Evolutionary conservation across 2,329 filamentous ascomycete genomes (phyloP).

Genomic region (Xylaria sp.): DNA sequence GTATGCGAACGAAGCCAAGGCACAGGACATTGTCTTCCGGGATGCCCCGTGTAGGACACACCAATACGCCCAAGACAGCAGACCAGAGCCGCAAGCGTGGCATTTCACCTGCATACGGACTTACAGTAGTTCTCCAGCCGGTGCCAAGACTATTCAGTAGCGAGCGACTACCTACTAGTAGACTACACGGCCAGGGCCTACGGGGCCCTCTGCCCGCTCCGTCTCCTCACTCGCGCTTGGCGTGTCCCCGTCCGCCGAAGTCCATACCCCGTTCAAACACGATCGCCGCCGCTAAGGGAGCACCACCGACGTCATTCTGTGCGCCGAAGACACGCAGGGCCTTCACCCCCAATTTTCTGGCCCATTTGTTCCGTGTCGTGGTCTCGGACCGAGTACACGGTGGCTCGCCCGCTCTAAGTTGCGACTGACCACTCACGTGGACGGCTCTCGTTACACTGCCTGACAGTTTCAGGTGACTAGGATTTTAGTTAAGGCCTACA

Average conservation of each 20-base stretch:
- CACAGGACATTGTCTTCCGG: neutral
- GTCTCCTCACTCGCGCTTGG: constrained; percentile 2
- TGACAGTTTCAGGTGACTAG: constrained; percentile 18
- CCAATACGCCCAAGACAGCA: neutral
- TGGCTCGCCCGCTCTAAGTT: neutral
- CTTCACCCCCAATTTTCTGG: neutral
- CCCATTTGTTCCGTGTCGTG: constrained; percentile 19
- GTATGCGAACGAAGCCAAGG: constrained; percentile 5
- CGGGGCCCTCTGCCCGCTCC: constrained; percentile 10
- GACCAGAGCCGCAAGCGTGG: constrained; percentile 18
- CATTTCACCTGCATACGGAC: constrained; percentile 18
- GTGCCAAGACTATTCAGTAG: neutral
- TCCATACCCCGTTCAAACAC: constrained; percentile 10
- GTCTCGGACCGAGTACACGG: neutral
- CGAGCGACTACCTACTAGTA: neutral
- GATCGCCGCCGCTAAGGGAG: constrained; percentile 24
- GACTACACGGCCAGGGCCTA: neutral
- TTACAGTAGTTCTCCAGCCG: constrained; percentile 10
- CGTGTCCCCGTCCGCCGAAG: constrained; percentile 14
- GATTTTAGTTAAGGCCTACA: neutral
- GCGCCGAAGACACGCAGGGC: neutral
- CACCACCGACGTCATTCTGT: constrained; percentile 16
- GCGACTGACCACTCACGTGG: constrained; percentile 5
- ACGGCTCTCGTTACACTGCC: constrained; percentile 1
- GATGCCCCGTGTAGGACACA: neutral